Percentiles rank a stretch among this genome's conserved stretches.
These are phyloP conservation scores for Yamadazyma laniorum DNA, from an alignment of 805 yeast species.

Conservation along the genomic window DNA sequence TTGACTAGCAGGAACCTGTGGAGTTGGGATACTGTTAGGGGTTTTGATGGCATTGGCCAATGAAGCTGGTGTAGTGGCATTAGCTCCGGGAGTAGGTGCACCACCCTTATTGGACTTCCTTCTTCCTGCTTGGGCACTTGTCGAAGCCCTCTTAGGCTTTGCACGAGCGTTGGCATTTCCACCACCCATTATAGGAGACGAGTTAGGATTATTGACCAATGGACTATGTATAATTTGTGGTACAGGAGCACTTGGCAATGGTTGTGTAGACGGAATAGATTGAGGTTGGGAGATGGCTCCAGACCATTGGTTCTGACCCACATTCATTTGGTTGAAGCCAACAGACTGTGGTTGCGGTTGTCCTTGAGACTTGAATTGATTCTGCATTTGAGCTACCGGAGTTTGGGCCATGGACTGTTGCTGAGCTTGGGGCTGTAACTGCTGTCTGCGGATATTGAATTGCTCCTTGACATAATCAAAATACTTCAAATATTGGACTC, in stretches of 20 bases:
- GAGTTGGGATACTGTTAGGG: conserved; percentile 44
- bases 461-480: conserved; percentile 73
- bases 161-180: conserved; percentile 3
- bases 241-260: conserved; percentile 6
- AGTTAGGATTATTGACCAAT: conserved; percentile 9
- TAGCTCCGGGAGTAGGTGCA: conserved; percentile 30
- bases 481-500: conserved; percentile 70
- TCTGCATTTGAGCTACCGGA: conserved; percentile 1
- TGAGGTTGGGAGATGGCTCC: conserved; percentile 9
- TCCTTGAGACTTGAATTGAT: not conserved
- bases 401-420: conserved; percentile 2
- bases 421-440: conserved; percentile 19
- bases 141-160: conserved; percentile 15
- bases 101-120: conserved; percentile 27
- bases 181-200: conserved; percentile 16
- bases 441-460: conserved; percentile 38
- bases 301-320: conserved; percentile 4
- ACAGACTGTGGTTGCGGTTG: conserved; percentile 6
- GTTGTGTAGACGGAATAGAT: conserved; percentile 10
- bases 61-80: conserved; percentile 36
- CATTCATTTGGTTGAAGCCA: conserved; percentile 7
- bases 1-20: conserved; percentile 34
- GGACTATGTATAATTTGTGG: conserved; percentile 7
- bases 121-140: conserved; percentile 19
- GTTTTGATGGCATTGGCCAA: conserved; percentile 41